Conservation (phyloP, 164 flowering plant species). For the Tinospora cordifolia region DNA sequence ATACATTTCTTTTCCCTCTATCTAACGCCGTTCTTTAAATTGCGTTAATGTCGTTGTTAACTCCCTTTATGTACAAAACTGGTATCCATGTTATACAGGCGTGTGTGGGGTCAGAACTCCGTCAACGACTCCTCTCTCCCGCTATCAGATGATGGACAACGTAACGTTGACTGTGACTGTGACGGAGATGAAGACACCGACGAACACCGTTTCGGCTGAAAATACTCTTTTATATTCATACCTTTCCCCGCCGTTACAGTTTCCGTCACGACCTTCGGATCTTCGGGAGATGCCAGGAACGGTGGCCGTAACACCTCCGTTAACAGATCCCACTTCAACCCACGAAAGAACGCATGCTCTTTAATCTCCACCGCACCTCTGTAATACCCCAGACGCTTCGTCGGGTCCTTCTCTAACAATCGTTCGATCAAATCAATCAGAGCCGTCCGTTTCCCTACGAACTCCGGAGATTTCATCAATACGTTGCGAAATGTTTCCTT, state of each 20-base stretch:
- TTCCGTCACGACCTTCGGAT: constrained; percentile 7
- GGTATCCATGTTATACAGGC: not conserved
- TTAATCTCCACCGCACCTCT: constrained; percentile 73
- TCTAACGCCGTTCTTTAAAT: not conserved
- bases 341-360: constrained; percentile 63
- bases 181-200: constrained; percentile 27
- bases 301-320: constrained; percentile 81
- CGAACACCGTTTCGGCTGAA: constrained; percentile 17
- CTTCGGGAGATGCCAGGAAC: constrained; percentile 51
- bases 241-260: constrained; percentile 20
- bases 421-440: constrained; percentile 62
- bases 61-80: constrained; percentile 1
- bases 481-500: constrained; percentile 75
- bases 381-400: constrained; percentile 50
- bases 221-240: constrained; percentile 43
- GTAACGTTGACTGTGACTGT: constrained; percentile 15
- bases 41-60: not conserved
- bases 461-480: constrained; percentile 42
- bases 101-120: constrained; percentile 38
- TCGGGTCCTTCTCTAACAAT: constrained; percentile 74
- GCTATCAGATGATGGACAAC: constrained; percentile 22
- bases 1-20: constrained; percentile 1
- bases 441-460: constrained; percentile 45
- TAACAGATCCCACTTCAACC: constrained; percentile 66
- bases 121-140: constrained; percentile 31